These are phyloP conservation scores for Microbotryomycetes sp. DNA, from an alignment of 1,284 basidiomycete species.

Conservation along the genomic window DNA sequence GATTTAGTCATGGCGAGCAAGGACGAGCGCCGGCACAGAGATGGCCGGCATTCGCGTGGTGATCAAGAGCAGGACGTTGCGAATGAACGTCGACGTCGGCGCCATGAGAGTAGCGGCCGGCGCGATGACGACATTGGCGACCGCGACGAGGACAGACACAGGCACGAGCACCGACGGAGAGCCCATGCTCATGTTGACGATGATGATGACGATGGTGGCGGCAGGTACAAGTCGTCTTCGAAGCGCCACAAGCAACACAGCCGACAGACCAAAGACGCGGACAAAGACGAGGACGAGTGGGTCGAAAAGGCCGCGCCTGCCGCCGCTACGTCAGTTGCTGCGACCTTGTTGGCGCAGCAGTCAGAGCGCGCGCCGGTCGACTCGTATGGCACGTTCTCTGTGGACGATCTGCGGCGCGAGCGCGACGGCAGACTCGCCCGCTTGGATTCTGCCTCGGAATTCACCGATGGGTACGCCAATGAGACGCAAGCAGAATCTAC, in stretches of 20 bases:
- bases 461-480: conserved; percentile 67
- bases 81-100: background rate
- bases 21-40: no score
- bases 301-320: conserved; percentile 26
- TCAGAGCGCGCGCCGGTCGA: conserved; percentile 14
- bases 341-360: background rate
- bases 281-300: conserved; percentile 33
- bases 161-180: background rate
- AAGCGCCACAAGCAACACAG: background rate
- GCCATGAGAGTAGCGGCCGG: background rate
- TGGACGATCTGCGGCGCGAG: conserved; percentile 10
- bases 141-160: background rate
- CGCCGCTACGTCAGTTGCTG: background rate
- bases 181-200: background rate
- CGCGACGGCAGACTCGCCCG: background rate
- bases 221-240: background rate
- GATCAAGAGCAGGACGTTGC: no score
- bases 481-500: conserved; percentile 43
- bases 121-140: background rate
- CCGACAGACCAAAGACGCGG: background rate
- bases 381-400: conserved; percentile 25
- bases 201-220: background rate
- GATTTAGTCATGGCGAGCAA: no score
- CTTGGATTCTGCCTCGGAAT: conserved; percentile 21
- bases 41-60: no score